Percentiles rank a stretch among this genome's conserved stretches.
Conservation (phyloP, 2,329 filamentous ascomycete species). For the Aspergillus aculeatus region DNA sequence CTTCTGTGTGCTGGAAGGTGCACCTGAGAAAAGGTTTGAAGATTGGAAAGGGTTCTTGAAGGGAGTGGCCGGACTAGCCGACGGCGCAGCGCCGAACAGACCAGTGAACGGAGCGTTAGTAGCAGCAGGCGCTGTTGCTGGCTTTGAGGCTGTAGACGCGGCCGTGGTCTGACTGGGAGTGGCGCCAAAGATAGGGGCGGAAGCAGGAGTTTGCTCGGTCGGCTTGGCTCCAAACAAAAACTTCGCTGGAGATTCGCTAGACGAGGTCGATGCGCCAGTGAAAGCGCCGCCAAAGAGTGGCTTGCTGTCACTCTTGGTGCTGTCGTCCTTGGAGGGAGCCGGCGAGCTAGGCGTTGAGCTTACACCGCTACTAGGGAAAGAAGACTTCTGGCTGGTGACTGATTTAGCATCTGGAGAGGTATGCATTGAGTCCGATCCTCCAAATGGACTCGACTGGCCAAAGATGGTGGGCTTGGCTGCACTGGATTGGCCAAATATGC, state of each 20-base stretch:
- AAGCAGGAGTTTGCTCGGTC: slow-evolving; percentile 18
- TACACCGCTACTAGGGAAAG: slow-evolving; percentile 23
- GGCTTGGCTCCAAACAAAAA: slow-evolving; percentile 25
- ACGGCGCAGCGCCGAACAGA: slow-evolving; percentile 19
- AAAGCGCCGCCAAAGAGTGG: slow-evolving; percentile 18
- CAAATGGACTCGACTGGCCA: slow-evolving; percentile 25
- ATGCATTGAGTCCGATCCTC: slow-evolving; percentile 32
- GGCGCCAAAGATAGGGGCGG: slow-evolving; percentile 31
- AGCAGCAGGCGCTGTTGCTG: slow-evolving; percentile 9
- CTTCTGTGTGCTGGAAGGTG: slow-evolving; percentile 11
- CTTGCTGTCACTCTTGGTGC: slow-evolving; percentile 8
- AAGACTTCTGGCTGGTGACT: slow-evolving; percentile 18
- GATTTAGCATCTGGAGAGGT: slow-evolving; percentile 33
- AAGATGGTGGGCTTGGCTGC: slow-evolving; percentile 27
- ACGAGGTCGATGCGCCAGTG: slow-evolving; percentile 15
- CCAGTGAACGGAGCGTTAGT: slow-evolving; percentile 17
- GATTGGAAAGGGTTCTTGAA: slow-evolving; percentile 25
- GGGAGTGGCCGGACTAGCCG: slow-evolving; percentile 17
- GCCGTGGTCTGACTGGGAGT: slow-evolving; percentile 21
- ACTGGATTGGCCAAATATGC: slow-evolving; percentile 24
- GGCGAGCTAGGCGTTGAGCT: slow-evolving; percentile 19
- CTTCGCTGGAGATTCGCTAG: slow-evolving; percentile 21
- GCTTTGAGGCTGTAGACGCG: slow-evolving; percentile 15
- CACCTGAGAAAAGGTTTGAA: slow-evolving; percentile 20
- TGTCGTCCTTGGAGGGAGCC: slow-evolving; percentile 16